Evolutionary conservation across 2,329 filamentous ascomycete species (phyloP), one percentile per base, ranked within the genome.

Genomic region (Daldinia eschscholtzii): DNA sequence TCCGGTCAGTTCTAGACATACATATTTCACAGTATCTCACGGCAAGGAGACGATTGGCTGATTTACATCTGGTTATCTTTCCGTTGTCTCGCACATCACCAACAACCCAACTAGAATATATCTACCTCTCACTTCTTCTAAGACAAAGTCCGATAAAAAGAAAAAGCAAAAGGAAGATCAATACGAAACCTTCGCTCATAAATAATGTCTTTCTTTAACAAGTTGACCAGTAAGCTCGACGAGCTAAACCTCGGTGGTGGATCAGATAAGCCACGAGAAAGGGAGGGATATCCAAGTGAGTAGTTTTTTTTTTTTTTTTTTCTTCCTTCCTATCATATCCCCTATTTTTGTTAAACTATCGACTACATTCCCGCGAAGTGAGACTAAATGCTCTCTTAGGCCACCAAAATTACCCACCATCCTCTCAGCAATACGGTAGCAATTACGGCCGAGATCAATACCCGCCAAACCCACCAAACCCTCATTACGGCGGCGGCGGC

Each of bases 181-280:
- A 20, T 3, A 20, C 3, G n/a, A 42, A 18, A 20, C 41, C n/a
- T 42, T 20, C n/a, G 9, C 18, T 20, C 9, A 42, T 42, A 52
- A 60, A 74, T 52, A 53, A 78, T 78, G 74, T 78, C 77, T 3
- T 77, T 78, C 63, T 72, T 78, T 58, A 76, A 72, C 42, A 78
- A 78, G 30, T 67, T 79, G 39, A 60, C 72, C 15, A 75, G 72
- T 64, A 77, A 77, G 73, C 72, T 79, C 13, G 77, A 77, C 44
- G 73, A 75, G n/a, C 64, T 78, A 33, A 68, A 74, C 56, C 66
- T 79, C 13, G 73, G 74, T 39, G 73, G 74, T 46, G 33, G 52
- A 18, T 73, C 67, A 12, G 69, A 73, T 15, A 75, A 76, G 65
- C 73, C 76, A 13, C 64, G 65, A 39, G 56, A 73, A 4, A 48